Base-by-base conservation (phyloP, 352 stramenopile species). In the Phytophthora palmivora region DNA sequence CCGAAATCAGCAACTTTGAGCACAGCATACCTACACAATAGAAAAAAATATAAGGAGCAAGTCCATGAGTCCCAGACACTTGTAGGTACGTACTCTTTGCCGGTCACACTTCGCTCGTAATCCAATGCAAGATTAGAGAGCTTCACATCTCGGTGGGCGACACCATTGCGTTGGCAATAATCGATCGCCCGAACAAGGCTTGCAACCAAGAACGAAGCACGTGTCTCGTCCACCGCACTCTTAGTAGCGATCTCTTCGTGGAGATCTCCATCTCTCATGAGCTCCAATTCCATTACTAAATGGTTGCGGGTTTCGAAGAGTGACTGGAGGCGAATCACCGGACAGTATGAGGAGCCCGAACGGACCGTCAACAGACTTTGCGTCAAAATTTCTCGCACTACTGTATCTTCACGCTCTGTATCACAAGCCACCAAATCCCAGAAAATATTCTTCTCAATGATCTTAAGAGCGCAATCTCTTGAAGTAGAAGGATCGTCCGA, bases 1-100 rank as follows among this genome's bases (percentile, higher is more conserved):
- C 95, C 95, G 65, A 97, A 98, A 63, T 98, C 95, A 36, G 89
- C 91, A 50, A 98, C 73, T 70, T 98, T 98, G 52, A 98, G 81
- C 30, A 94, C 76, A 34, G 76, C 78, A 46, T 73, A 84, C 37
- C 75, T 88, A 37, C 15, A 54, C 22, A 50, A 42, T 5, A n/a
- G 44, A 21, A 19, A 47, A 30, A 38, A 46, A 5, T 11, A 28
- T 51, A 41, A 54, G 19, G 15, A 32, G 3, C 18, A 30, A 28
- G 5, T 0, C 24, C 15, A 63, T 42, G 14, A 55, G 52, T 6
- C 42, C 24, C 4, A 21, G 43, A 48, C 24, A 33, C 3, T n/a
- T 16, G 24, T 6, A 58, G 16, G 11, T 33, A 55, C 69, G 26
- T 72, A 84, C 75, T 76, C 63, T 70, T 74, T 64, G 15, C 78